A percentile compares a stretch with the other conserved stretches of the same genome.
Conservation (phyloP, 495 filamentous ascomycete genomes). For the Penicillium desertorum region DNA sequence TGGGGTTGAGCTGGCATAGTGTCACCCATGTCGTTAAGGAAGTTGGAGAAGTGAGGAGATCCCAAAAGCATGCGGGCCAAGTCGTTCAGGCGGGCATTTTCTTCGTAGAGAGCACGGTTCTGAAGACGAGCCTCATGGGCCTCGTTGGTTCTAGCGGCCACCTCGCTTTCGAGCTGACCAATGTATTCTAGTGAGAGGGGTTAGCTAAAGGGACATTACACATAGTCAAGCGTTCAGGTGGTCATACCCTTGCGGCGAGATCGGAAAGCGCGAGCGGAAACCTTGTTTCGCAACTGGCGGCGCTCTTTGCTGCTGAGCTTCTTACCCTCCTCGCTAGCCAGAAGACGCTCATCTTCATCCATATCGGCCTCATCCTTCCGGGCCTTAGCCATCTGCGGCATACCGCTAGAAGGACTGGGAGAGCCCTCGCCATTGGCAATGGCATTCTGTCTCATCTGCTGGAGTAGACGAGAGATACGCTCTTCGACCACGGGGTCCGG, state of each 20-base stretch:
- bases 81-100: conserved; percentile 75
- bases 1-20: conserved; percentile 44
- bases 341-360: conserved; percentile 93
- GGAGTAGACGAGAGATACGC: conserved; percentile 79
- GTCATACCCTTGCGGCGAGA: conserved; percentile 89
- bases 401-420: conserved; percentile 41
- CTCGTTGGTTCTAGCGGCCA: conserved; percentile 70
- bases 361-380: conserved; percentile 96
- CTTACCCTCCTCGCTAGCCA: conserved; percentile 96
- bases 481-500: conserved; percentile 75
- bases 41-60: conserved; percentile 81
- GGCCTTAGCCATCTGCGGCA: conserved; percentile 56
- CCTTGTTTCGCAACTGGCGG: conserved; percentile 94
- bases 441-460: conserved; percentile 75
- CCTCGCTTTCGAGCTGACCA: conserved; percentile 81
- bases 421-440: conserved; percentile 52
- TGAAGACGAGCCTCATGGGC: conserved; percentile 66
- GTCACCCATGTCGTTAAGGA: conserved; percentile 69
- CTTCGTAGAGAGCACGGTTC: conserved; percentile 71
- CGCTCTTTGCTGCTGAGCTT: conserved; percentile 93
- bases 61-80: conserved; percentile 79
- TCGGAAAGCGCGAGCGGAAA: conserved; percentile 94
- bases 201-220: conserved; percentile 40
- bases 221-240: background rate
- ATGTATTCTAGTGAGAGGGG: conserved; percentile 74